Conservation (phyloP, 2,329 filamentous ascomycete genomes). For the Aspergillus chevalieri region DNA sequence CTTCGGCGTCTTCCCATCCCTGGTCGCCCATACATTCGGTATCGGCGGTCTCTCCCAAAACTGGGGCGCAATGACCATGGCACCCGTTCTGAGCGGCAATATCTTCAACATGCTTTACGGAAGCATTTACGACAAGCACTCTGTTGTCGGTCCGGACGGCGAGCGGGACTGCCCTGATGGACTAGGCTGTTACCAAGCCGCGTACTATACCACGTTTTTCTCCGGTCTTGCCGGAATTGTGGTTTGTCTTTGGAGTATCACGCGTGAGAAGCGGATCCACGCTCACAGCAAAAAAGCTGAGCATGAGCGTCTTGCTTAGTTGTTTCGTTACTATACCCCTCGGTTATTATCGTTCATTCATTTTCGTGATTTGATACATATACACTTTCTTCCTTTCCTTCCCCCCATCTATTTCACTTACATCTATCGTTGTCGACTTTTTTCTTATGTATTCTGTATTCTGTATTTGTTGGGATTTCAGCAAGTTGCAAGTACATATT, state of each 20-base stretch:
- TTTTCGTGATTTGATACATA: background rate
- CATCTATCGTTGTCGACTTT: too few relatives aligned
- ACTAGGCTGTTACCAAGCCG: constrained; percentile 69
- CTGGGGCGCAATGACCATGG: constrained; percentile 91
- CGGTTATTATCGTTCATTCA: too few relatives aligned
- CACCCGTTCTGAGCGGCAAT: constrained; percentile 81
- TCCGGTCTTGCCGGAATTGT: constrained; percentile 64
- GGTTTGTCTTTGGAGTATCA: constrained; percentile 57
- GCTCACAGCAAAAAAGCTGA: constrained; percentile 21
- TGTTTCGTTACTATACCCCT: background rate
- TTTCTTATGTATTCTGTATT: too few relatives aligned
- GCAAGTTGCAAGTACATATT: too few relatives aligned
- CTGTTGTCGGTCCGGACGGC: constrained; percentile 60
- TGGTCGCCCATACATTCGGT: constrained; percentile 85
- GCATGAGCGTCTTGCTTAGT: constrained; percentile 28
- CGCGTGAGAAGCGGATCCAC: constrained; percentile 33
- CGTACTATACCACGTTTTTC: constrained; percentile 71
- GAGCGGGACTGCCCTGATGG: constrained; percentile 72
- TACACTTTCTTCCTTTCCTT: background rate
- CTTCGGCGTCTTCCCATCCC: constrained; percentile 87
- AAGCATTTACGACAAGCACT: constrained; percentile 73
- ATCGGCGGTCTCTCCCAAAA: constrained; percentile 86
- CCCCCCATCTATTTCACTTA: too few relatives aligned
- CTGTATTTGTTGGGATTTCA: too few relatives aligned
- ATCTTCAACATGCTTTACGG: constrained; percentile 92